Evolutionary conservation across 305 asterid genomes (phyloP), one percentile per base, ranked within the genome.

Genomic region (Plantago lanceolata): DNA sequence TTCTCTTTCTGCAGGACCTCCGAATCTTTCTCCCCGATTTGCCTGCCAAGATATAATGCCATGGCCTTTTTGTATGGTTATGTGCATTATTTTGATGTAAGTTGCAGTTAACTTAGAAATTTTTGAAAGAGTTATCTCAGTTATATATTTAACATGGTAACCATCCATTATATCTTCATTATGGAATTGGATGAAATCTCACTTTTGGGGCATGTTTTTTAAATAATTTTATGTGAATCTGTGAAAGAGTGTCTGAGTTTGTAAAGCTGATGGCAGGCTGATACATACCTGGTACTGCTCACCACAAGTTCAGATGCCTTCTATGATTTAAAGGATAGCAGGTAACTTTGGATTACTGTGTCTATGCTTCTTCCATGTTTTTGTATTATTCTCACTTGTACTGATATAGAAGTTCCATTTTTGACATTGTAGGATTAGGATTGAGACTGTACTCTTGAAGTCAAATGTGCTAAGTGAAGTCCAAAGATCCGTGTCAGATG

Each of bases 71-170:
- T 90, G 11, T 83, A 90, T 83, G 96, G 96, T 50, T 94, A 94
- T 73, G 99, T 94, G 78, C 99, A 94, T 81, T 94, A 84, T 74
- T 79, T 94, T 75, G 99, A 94, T 73, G 99, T 94, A 82, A 90
- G 98, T 76, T 31, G 33, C 17, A 49, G 59, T 50, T 43, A 24
- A 16, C 48, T 40, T 56, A 68, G 54, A 63, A 28, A 47, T 31
- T 24, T 33, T 33, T 0, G 9, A 33, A 53, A 12, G 20, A 55
- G 9, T 26, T 8, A 21, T 53, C 20, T n/a, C 20, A 8, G 19
- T 0, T 4, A 54, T 19, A 51, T 4, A 28, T 5, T 7, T 26
- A 14, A 54, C 28, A 4, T 65, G 11, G 40, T 55, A 47, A 18
- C 33, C 1, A 24, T 24, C 28, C 28, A 24, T 24, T 24, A 24